Percentiles rank a stretch among this genome's conserved stretches.
Conservation (phyloP, 139 green algal species). For the Choricystis sp. region DNA sequence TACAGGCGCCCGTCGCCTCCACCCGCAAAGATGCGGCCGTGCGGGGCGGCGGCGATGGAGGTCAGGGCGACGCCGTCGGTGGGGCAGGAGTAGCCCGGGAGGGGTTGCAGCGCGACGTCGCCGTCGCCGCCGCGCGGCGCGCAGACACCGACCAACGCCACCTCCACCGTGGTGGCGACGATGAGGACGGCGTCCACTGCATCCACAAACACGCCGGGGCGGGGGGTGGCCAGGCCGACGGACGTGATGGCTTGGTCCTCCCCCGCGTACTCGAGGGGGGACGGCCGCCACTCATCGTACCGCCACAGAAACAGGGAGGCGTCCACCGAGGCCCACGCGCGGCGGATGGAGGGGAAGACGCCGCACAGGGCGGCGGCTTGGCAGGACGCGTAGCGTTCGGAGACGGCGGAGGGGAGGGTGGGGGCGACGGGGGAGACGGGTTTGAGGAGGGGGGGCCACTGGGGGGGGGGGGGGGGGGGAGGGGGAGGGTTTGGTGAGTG, state of each 20-base stretch:
- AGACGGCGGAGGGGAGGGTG: conserved; percentile 57
- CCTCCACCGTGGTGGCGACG: conserved; percentile 78
- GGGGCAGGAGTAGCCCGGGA: conserved; percentile 64
- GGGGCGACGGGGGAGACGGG: conserved; percentile 33
- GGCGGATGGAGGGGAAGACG: conserved; percentile 61
- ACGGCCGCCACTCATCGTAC: conserved; percentile 58
- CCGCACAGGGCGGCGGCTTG: conserved; percentile 77
- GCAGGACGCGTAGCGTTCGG: conserved; percentile 61
- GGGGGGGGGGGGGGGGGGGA: conserved; percentile 7
- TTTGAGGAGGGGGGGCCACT: conserved; percentile 59
- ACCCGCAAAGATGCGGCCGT: conserved; percentile 79
- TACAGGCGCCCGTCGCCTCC: conserved; percentile 84
- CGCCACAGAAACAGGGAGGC: conserved; percentile 84
- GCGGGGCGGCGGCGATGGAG: conserved; percentile 21
- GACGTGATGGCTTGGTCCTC: conserved; percentile 82
- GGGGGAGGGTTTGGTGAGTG: not conserved
- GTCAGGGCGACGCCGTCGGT: conserved; percentile 70
- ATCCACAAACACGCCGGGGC: conserved; percentile 68
- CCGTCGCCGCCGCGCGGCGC: conserved; percentile 10
- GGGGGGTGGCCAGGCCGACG: conserved; percentile 55
- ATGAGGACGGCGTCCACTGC: conserved; percentile 80
- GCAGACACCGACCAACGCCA: conserved; percentile 75
- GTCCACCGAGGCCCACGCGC: conserved; percentile 82
- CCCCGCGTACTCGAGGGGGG: conserved; percentile 70
- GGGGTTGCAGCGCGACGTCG: conserved; percentile 49